Percentiles rank a stretch among this genome's conserved stretches.
Conservation (phyloP, 257 asterid genomes). For the Solanum gandarillasii region DNA sequence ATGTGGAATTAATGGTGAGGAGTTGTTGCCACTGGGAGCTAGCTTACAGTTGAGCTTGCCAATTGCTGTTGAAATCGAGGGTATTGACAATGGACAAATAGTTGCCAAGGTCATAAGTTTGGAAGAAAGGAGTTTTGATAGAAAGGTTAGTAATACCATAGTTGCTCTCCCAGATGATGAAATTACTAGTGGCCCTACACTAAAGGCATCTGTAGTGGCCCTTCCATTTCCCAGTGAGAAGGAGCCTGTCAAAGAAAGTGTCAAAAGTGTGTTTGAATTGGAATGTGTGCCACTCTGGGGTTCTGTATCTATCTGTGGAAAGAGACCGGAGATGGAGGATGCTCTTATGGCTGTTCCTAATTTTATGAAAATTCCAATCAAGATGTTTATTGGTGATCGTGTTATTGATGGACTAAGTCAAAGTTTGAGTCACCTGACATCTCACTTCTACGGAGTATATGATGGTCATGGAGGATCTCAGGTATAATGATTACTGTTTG, state of each 20-base stretch:
- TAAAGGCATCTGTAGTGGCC: conserved; percentile 52
- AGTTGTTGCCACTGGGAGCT: conserved; percentile 37
- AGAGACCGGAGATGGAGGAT: conserved; percentile 88
- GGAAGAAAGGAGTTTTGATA: conserved; percentile 40
- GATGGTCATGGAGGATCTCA: conserved; percentile 96
- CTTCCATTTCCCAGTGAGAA: conserved; percentile 44
- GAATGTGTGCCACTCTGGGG: conserved; percentile 90
- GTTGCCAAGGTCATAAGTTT: conserved; percentile 62
- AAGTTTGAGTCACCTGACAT: conserved; percentile 54
- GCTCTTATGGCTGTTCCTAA: conserved; percentile 42
- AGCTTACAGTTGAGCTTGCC: conserved; percentile 46
- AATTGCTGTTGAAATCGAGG: conserved; percentile 69
- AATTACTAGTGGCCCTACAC: conserved; percentile 27
- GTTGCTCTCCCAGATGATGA: conserved; percentile 22
- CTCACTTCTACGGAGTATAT: conserved; percentile 83
- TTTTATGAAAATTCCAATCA: conserved; percentile 67
- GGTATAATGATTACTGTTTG: conserved; percentile 27
- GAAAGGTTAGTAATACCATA: conserved; percentile 21
- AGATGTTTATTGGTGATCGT: conserved; percentile 56
- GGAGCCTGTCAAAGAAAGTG: conserved; percentile 31
- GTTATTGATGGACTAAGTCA: conserved; percentile 42
- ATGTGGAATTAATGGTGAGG: conserved; percentile 26
- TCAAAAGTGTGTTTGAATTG: conserved; percentile 59
- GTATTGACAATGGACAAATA: conserved; percentile 48
- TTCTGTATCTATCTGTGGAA: conserved; percentile 52